Percentiles rank a stretch among this genome's conserved stretches.
These are phyloP conservation scores for Microstroma glucosiphilum DNA, from an alignment of 1,284 basidiomycete species.

Conservation along the genomic window DNA sequence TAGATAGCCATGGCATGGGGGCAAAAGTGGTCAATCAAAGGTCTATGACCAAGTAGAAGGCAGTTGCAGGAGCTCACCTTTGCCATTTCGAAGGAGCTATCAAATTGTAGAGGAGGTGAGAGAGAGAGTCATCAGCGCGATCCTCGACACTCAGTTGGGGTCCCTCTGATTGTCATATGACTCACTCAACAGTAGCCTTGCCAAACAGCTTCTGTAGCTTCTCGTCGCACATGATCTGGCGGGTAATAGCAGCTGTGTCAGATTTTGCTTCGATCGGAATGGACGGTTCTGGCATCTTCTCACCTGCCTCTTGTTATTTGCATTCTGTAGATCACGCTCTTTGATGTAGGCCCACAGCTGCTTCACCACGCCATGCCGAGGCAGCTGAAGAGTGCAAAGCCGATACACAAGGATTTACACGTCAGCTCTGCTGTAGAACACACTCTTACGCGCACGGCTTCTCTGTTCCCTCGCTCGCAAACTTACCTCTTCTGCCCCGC, in stretches of 20 bases:
- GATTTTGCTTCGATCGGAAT: conserved; percentile 3
- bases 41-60: too few relatives aligned
- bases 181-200: conserved; percentile 63
- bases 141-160: too few relatives aligned
- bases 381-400: conserved; percentile 55
- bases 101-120: too few relatives aligned
- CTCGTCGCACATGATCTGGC: conserved; percentile 66
- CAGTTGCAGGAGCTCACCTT: conserved; percentile 15
- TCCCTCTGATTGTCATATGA: too few relatives aligned
- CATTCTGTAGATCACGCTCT: conserved; percentile 69
- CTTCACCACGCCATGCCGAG: conserved; percentile 81
- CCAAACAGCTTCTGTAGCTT: conserved; percentile 65
- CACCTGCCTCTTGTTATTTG: conserved; percentile 60
- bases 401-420: not conserved
- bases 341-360: conserved; percentile 80
- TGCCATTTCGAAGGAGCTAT: conserved; percentile 46
- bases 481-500: conserved; percentile 32
- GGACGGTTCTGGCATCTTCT: conserved; percentile 12
- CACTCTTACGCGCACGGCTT: not conserved
- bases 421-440: not conserved
- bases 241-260: conserved; percentile 51
- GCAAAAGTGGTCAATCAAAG: too few relatives aligned
- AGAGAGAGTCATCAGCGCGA: too few relatives aligned
- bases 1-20: too few relatives aligned
- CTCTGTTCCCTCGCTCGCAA: conserved; percentile 18